These are phyloP conservation scores for Paracoccidioides lutzii DNA, from an alignment of 2,329 filamentous ascomycete genomes.

Conservation along the genomic window DNA sequence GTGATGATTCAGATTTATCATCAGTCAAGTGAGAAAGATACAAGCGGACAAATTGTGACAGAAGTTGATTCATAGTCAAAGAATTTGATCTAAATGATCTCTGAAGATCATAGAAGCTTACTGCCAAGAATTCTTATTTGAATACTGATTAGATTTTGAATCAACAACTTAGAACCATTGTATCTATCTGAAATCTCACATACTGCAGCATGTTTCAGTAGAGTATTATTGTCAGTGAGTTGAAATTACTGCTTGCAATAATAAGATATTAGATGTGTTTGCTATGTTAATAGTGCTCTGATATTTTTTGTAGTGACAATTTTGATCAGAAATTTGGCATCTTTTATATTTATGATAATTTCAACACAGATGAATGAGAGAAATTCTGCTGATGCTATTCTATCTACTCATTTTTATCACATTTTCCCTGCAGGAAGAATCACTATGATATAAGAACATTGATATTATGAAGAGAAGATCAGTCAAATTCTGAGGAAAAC, in stretches of 20 bases:
- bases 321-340: not conserved
- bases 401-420: not conserved
- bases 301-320: not conserved
- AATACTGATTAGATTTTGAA: not conserved
- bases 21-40: not conserved
- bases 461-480: not conserved
- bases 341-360: not conserved
- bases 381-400: not conserved
- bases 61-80: not conserved
- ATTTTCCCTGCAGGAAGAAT: not conserved
- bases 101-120: not conserved
- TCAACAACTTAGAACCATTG: not conserved
- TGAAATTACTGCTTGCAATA: not conserved
- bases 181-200: conserved; percentile 1
- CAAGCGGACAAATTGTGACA: not conserved
- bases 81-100: not conserved
- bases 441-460: not conserved
- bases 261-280: not conserved
- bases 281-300: not conserved
- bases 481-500: not conserved
- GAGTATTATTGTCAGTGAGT: not conserved
- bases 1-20: not conserved
- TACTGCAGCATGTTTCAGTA: not conserved
- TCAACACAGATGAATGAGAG: not conserved
- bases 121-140: not conserved